phyloP scores from a whole-genome alignment of 208 protist species.

The Leishmania arabica region DNA sequence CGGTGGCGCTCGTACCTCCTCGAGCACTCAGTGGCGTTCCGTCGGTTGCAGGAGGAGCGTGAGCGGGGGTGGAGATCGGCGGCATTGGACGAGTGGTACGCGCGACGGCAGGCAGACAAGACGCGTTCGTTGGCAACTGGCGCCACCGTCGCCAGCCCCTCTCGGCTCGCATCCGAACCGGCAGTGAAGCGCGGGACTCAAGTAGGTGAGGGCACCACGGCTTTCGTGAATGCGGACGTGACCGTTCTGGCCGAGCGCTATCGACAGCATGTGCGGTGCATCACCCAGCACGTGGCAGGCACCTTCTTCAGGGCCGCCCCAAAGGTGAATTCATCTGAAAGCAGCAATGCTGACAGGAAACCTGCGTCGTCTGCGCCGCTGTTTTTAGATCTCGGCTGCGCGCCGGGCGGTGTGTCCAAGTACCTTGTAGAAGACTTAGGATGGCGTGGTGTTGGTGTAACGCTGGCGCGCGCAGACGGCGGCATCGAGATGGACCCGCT shows the following conservation, averaged over 20 bases:
- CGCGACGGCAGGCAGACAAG: slow-evolving; percentile 14
- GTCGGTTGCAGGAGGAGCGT: slow-evolving; percentile 51
- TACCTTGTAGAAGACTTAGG: slow-evolving; percentile 55
- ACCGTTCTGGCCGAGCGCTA: slow-evolving; percentile 52
- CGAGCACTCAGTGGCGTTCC: slow-evolving; percentile 36
- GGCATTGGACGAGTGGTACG: slow-evolving; percentile 74
- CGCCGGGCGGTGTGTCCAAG: slow-evolving; percentile 75
- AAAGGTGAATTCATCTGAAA: not conserved
- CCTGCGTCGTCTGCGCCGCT: slow-evolving; percentile 11
- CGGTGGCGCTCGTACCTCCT: slow-evolving; percentile 53
- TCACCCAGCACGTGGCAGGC: slow-evolving; percentile 31
- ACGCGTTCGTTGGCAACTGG: not conserved
- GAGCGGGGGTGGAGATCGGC: slow-evolving; percentile 56
- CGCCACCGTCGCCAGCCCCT: not conserved
- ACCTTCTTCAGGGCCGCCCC: slow-evolving; percentile 11
- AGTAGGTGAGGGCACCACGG: slow-evolving; percentile 19
- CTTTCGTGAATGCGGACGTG: slow-evolving; percentile 55
- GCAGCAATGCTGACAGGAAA: not conserved
- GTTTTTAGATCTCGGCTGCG: slow-evolving; percentile 78
- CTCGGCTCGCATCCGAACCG: not conserved
- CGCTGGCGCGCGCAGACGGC: slow-evolving; percentile 43
- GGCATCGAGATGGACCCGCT: slow-evolving; percentile 60
- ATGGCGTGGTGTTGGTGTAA: slow-evolving; percentile 75
- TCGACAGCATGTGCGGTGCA: slow-evolving; percentile 48
- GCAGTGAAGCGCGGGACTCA: not conserved